phyloP scores from a whole-genome alignment of 1,139 yeast species.

The Hansenula sp. region DNA sequence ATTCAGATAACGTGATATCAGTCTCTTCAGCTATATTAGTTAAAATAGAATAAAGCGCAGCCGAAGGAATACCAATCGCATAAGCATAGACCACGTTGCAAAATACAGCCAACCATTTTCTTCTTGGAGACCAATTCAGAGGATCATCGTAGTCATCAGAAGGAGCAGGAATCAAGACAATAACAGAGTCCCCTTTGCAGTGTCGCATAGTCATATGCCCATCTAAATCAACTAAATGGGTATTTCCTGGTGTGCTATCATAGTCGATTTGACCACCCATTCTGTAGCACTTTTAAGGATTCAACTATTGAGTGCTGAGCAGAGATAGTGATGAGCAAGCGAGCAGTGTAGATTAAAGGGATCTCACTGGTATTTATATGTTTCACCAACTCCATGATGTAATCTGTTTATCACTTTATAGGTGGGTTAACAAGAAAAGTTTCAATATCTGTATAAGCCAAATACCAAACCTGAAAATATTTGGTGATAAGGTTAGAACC shows the following conservation, averaged over 20 bases:
- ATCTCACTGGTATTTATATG: too few species aligned
- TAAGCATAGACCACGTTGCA: constrained; percentile 36
- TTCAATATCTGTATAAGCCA: too few species aligned
- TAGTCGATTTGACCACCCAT: constrained; percentile 21
- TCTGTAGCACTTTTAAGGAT: too few species aligned
- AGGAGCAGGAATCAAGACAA: constrained; percentile 14
- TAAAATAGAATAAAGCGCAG: constrained; percentile 43
- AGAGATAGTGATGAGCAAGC: too few species aligned
- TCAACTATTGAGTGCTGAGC: too few species aligned
- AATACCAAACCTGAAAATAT: too few species aligned
- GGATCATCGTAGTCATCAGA: constrained; percentile 3
- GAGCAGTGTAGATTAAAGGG: too few species aligned
- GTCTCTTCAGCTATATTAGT: constrained; percentile 37
- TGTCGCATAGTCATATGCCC: constrained; percentile 23
- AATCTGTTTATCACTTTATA: too few species aligned
- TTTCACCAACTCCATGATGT: too few species aligned
- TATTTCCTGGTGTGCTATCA: constrained; percentile 57
- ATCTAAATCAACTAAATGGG: constrained; percentile 50
- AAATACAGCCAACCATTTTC: constrained; percentile 1
- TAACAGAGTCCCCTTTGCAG: constrained; percentile 5
- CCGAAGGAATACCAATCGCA: constrained; percentile 43
- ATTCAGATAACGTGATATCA: constrained; percentile 34
- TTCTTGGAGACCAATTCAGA: background rate
- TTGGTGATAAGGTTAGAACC: too few species aligned
- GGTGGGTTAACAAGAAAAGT: too few species aligned